Evolutionary conservation across 2,329 filamentous ascomycete species (phyloP).

Genomic region (Pyrenochaeta sp.): DNA sequence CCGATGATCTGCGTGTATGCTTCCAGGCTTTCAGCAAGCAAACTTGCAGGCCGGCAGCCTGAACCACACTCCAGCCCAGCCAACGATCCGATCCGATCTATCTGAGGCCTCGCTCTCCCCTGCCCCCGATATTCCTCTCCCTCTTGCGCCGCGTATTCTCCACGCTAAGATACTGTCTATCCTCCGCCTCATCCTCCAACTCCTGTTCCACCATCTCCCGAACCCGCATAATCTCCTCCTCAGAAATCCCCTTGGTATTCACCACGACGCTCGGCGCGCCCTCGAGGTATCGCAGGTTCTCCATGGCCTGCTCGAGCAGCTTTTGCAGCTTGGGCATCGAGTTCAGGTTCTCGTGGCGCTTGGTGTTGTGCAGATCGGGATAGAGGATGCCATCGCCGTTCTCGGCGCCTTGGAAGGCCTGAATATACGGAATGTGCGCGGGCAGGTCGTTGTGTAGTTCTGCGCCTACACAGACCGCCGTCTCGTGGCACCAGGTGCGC

Average conservation of each 20-base stretch:
- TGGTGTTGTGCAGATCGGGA: conserved; percentile 83
- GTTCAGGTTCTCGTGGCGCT: conserved; percentile 77
- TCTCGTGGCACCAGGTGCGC: conserved; percentile 96
- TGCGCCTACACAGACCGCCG: conserved; percentile 82
- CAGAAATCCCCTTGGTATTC: conserved; percentile 80
- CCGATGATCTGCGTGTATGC: no score
- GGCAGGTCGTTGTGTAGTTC: conserved; percentile 78
- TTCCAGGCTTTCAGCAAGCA: no score
- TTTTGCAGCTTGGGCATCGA: conserved; percentile 76
- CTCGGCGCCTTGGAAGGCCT: conserved; percentile 82
- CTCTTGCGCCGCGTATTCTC: conserved; percentile 49
- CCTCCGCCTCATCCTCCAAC: conserved; percentile 70
- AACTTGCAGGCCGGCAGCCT: no score
- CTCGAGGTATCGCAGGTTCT: conserved; percentile 86
- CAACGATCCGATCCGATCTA: no score
- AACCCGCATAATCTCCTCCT: conserved; percentile 64
- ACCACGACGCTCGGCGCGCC: conserved; percentile 78
- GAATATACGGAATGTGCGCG: conserved; percentile 80
- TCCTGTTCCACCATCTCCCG: conserved; percentile 73
- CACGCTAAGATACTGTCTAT: conserved; percentile 66
- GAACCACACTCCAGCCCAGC: no score
- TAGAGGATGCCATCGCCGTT: conserved; percentile 76
- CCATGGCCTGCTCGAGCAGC: conserved; percentile 78
- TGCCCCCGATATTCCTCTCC: conserved; percentile 55
- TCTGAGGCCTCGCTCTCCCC: conserved; percentile 48